Evolutionary conservation across 306 rosid species (phyloP), one percentile per base, ranked within the genome.

Genomic region (Parietaria judaica): DNA sequence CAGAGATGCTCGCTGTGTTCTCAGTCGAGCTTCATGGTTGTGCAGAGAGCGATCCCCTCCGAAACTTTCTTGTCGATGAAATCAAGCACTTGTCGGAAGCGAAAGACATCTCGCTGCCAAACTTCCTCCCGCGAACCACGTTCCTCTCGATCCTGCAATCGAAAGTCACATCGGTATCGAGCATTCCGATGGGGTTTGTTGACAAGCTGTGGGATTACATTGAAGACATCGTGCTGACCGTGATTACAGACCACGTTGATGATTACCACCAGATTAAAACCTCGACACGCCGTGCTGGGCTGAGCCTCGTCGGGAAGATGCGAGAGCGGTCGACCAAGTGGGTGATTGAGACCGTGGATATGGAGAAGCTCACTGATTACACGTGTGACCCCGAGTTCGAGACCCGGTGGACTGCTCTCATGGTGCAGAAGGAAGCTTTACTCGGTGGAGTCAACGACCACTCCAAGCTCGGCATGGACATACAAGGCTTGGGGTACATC

Each of bases 81-180:
- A 59, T 74, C 0, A 14, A 2, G 3, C 63, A 63, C 1, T 16
- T 83, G 11, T 82, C 83, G 7, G 90, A 86, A 48, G 53, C 81
- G 0, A 79, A 70, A 11, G 36, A 17, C 51, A 79, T 86, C 9
- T 86, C 84, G 0, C 70, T 75, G 0, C 95, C 89, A 0, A 77
- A 84, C 41, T 86, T 83, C 56, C 68, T 79, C 72, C 87, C 86
- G 0, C 69, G 81, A 0, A 15, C 74, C 0, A 82, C 73, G 1
- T 81, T 83, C 49, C 64, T 79, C 0, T 1, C 66, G 0, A 14
- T 83, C 1, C 35, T 79, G 3, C 76, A 75, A 8, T 50, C 43
- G 1, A 81, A 71, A 36, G 86, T 86, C 0, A 66, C 14, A 3
- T 84, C 70, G 0, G 54, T 81, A 7, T 37, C 78, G 0, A 3